phyloP scores from a whole-genome alignment of 257 asterid genomes.

The Phtheirospermum japonicum region DNA sequence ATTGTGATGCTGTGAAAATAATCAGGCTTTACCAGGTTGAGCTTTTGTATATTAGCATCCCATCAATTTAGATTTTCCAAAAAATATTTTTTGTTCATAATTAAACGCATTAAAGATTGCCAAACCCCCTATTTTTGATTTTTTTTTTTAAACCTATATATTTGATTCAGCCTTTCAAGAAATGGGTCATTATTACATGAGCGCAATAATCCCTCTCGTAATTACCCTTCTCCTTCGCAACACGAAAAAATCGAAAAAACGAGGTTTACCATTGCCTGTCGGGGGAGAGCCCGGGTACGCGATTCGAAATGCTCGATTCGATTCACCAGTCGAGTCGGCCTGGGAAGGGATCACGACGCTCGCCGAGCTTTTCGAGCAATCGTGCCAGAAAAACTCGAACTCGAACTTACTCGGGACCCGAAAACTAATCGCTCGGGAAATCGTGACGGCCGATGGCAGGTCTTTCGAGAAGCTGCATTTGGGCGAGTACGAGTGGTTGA shows the following conservation, averaged over 20 bases:
- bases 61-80: no score
- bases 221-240: constrained; percentile 61
- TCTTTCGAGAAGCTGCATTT: constrained; percentile 95
- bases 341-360: constrained; percentile 96
- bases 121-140: no score
- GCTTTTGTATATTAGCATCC: no score
- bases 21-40: no score
- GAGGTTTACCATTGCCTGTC: constrained; percentile 72
- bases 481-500: constrained; percentile 92
- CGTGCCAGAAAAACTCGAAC: constrained; percentile 54
- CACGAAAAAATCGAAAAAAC: constrained; percentile 56
- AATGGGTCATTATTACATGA: constrained; percentile 77
- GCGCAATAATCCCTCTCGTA: constrained; percentile 71
- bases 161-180: constrained; percentile 28
- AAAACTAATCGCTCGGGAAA: constrained; percentile 60
- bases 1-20: no score
- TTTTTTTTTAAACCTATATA: background rate
- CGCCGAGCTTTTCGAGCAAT: constrained; percentile 86
- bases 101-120: no score
- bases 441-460: constrained; percentile 69
- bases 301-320: constrained; percentile 62
- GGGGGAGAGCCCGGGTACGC: constrained; percentile 81
- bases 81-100: no score
- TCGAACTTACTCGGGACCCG: constrained; percentile 77
- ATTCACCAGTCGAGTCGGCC: constrained; percentile 72